Conservation (phyloP, 176 grass and related monocot species). For the Triticum turgidum region DNA sequence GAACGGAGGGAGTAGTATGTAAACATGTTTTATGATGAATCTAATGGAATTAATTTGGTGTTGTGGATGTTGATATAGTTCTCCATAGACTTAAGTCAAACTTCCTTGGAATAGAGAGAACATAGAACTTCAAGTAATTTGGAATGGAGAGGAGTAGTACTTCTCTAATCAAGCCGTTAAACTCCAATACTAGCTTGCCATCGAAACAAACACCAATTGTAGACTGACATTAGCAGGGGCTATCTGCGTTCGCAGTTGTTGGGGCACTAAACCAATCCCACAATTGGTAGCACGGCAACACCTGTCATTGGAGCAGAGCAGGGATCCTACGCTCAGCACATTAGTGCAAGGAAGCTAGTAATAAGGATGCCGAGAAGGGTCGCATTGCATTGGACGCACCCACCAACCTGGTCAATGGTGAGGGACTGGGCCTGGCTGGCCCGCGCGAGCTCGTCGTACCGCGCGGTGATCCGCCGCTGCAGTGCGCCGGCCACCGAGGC, state of each 20-base stretch:
- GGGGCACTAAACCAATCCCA: not conserved
- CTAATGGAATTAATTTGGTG: not conserved
- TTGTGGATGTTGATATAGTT: not conserved
- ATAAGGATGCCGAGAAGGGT: not conserved
- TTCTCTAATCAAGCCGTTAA: not conserved
- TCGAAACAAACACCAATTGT: not conserved
- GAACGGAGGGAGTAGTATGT: not conserved
- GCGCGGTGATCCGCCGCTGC: conserved; percentile 70
- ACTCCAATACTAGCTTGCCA: not conserved
- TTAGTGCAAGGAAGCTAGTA: not conserved
- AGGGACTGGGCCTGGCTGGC: conserved; percentile 58
- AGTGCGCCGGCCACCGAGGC: conserved; percentile 61
- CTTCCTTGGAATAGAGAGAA: not conserved
- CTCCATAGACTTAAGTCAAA: not conserved
- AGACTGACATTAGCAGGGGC: not conserved
- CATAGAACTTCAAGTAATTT: not conserved
- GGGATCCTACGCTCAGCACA: not conserved
- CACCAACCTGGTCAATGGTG: conserved; percentile 65
- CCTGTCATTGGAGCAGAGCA: not conserved
- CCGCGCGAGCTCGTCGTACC: conserved; percentile 78
- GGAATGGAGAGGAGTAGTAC: not conserved
- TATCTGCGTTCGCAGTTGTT: not conserved
- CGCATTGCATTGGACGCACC: not conserved
- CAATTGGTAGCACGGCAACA: not conserved
- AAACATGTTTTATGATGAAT: not conserved